phyloP scores from a whole-genome alignment of 495 filamentous ascomycete species.

The Tuber brumale region DNA sequence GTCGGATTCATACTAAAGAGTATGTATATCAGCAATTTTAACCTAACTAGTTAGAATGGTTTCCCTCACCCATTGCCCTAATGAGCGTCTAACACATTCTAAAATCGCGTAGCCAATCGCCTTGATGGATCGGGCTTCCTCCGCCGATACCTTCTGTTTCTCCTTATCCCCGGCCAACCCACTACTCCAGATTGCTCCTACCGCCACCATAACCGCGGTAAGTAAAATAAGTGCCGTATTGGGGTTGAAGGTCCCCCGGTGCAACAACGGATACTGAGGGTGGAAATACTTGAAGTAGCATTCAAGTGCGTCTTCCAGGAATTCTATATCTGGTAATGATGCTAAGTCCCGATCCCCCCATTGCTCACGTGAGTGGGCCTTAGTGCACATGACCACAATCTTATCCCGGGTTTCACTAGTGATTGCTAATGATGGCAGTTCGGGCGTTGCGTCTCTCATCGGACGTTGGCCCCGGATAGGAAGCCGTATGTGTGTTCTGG shows the following conservation, averaged over 20 bases:
- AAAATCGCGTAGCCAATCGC: neutral
- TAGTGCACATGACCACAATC: neutral
- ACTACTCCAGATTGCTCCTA: neutral
- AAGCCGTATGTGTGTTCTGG: neutral
- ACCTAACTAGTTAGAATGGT: neutral
- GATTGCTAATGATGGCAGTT: neutral
- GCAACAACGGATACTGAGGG: neutral
- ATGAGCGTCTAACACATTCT: slow-evolving; percentile 3
- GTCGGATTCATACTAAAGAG: slow-evolving; percentile 2
- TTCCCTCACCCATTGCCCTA: neutral
- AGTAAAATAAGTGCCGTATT: neutral
- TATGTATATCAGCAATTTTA: neutral
- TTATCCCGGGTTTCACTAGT: slow-evolving; percentile 1
- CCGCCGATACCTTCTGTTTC: neutral
- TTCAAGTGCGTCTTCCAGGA: slow-evolving; percentile 4
- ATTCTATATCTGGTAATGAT: neutral
- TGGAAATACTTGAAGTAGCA: slow-evolving; percentile 5
- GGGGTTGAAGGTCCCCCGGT: slow-evolving; percentile 1
- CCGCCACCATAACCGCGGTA: slow-evolving; percentile 3
- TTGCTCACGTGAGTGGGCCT: slow-evolving; percentile 1
- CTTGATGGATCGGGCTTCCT: neutral
- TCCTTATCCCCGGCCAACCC: neutral
- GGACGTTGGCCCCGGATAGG: neutral
- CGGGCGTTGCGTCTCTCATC: neutral
- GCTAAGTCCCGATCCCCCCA: neutral